Evolutionary conservation across 768 basidiomycete species (phyloP).

Genomic region (Suillus spraguei): DNA sequence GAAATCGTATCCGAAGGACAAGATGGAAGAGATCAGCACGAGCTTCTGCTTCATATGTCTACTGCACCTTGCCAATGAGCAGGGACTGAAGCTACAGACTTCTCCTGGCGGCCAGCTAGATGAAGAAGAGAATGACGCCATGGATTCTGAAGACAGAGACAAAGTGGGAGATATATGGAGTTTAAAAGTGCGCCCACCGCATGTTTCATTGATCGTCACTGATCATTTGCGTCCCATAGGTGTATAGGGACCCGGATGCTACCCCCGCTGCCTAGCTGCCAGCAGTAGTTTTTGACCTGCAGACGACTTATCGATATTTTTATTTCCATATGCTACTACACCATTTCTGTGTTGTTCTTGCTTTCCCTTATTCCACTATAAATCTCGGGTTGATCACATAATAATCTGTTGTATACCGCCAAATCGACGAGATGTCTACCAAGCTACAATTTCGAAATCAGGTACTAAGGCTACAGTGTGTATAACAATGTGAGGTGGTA

Average conservation of each 20-base stretch:
- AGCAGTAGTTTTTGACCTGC: slow-evolving; percentile 21
- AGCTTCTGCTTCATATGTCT: slow-evolving; percentile 99
- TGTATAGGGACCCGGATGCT: slow-evolving; percentile 48
- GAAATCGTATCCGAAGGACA: slow-evolving; percentile 83
- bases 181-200: slow-evolving; percentile 55
- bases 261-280: slow-evolving; percentile 24
- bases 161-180: slow-evolving; percentile 75
- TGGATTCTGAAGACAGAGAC: slow-evolving; percentile 42
- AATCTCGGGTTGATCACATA: not conserved
- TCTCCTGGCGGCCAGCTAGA: slow-evolving; percentile 38
- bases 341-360: slow-evolving; percentile 15
- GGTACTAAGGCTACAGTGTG: slow-evolving; percentile 12
- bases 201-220: slow-evolving; percentile 3
- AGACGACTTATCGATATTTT: slow-evolving; percentile 15
- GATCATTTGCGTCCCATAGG: slow-evolving; percentile 27
- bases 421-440: not conserved
- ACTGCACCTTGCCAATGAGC: slow-evolving; percentile 95
- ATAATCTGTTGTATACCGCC: slow-evolving; percentile 16
- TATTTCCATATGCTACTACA: slow-evolving; percentile 15
- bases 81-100: slow-evolving; percentile 83
- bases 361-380: slow-evolving; percentile 4
- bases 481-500: slow-evolving; percentile 1
- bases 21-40: slow-evolving; percentile 98
- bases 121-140: slow-evolving; percentile 36
- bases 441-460: not conserved